Evolutionary conservation across 176 grass and related monocot species (phyloP).

Genomic region (Pontederia crassipes): DNA sequence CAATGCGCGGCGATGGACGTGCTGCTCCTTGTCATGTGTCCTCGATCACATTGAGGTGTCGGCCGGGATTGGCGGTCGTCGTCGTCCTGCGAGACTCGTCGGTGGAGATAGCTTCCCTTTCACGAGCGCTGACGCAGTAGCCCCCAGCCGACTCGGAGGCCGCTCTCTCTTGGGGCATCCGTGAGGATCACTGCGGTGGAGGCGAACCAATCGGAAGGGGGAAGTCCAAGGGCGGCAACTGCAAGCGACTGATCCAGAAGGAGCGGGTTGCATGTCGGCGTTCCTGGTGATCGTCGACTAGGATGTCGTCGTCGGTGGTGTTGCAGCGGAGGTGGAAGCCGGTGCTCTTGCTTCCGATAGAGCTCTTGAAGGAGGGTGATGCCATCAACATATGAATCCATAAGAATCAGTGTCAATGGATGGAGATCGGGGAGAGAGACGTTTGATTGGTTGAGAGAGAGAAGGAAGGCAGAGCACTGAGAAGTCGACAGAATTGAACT

Average conservation of each 20-base stretch:
- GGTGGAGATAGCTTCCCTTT: conserved; percentile 4
- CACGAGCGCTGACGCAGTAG: neutral
- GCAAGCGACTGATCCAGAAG: conserved; percentile 26
- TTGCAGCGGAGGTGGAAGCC: neutral
- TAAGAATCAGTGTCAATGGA: neutral
- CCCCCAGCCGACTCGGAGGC: neutral
- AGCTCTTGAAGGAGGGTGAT: conserved; percentile 15
- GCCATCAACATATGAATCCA: no score
- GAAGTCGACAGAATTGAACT: no score
- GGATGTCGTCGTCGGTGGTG: neutral
- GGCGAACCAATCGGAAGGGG: neutral
- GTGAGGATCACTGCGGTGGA: neutral
- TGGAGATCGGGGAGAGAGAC: neutral
- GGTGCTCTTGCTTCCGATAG: conserved; percentile 20
- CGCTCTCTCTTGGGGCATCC: neutral
- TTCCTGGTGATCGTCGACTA: neutral
- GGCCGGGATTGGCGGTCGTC: neutral
- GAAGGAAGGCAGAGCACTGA: neutral
- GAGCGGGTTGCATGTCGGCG: neutral
- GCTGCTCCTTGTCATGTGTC: neutral
- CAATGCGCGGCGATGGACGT: neutral
- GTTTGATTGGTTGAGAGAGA: no score
- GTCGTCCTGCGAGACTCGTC: conserved; percentile 15
- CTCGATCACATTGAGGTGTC: neutral
- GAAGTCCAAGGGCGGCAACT: neutral